These are phyloP conservation scores for Sugiyamaella castrensis DNA, from an alignment of 1,139 yeast genomes.

Conservation along the genomic window DNA sequence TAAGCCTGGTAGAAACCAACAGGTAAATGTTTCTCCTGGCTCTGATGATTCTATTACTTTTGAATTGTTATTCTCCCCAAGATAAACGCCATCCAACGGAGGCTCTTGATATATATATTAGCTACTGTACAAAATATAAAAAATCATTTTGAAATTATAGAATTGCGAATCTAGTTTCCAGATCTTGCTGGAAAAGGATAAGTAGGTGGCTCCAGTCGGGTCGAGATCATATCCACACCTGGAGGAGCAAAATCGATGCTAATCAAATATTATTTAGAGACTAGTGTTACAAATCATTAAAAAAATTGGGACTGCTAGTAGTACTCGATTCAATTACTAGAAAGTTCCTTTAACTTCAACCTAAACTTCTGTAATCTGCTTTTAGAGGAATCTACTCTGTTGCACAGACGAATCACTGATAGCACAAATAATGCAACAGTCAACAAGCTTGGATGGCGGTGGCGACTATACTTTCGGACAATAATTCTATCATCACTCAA, in stretches of 20 bases:
- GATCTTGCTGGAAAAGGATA: too few relatives aligned
- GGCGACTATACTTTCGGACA: background rate
- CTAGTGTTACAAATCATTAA: too few relatives aligned
- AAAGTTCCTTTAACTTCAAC: conserved; percentile 1
- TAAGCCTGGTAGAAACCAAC: conserved; percentile 50
- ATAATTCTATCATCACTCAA: background rate
- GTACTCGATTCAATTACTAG: too few relatives aligned
- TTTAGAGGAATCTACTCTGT: conserved; percentile 12
- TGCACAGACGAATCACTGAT: conserved; percentile 18
- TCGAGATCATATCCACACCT: background rate
- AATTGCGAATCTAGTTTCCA: too few relatives aligned
- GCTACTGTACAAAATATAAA: background rate
- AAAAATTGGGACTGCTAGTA: too few relatives aligned
- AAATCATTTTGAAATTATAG: too few relatives aligned
- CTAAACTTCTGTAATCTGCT: conserved; percentile 2
- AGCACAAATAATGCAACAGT: conserved; percentile 17
- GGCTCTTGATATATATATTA: background rate
- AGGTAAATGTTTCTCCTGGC: conserved; percentile 54
- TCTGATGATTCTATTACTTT: conserved; percentile 44
- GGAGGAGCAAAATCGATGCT: background rate
- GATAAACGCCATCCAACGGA: conserved; percentile 18
- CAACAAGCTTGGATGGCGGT: conserved; percentile 3
- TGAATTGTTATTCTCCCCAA: conserved; percentile 39
- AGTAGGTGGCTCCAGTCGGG: too few relatives aligned
- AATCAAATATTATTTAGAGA: too few relatives aligned